Evolutionary conservation across 2,329 filamentous ascomycete genomes (phyloP).

Genomic region (Botrytis porri): DNA sequence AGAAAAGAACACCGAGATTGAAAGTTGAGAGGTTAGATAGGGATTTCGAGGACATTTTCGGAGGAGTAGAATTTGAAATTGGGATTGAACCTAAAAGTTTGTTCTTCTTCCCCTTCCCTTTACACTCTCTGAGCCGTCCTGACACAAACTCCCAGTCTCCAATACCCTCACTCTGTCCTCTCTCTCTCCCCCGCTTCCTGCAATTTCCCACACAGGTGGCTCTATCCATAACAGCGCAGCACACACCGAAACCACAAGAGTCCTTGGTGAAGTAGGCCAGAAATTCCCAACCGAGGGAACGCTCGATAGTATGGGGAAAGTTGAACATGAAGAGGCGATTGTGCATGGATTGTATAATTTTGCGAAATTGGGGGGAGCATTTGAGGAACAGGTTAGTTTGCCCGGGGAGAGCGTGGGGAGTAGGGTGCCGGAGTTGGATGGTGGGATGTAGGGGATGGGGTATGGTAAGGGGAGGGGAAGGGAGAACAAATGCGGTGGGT

Average conservation of each 20-base stretch:
- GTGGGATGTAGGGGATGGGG: background rate
- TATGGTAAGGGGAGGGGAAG: background rate
- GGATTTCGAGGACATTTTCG: background rate
- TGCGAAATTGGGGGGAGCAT: slow-evolving; percentile 25
- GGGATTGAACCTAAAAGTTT: slow-evolving; percentile 2
- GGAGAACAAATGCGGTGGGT: background rate
- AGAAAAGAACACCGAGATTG: background rate
- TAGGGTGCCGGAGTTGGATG: background rate
- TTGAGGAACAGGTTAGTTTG: slow-evolving; percentile 29
- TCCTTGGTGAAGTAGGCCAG: slow-evolving; percentile 25
- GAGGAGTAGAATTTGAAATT: slow-evolving; percentile 1
- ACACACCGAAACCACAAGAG: background rate
- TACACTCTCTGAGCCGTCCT: too few relatives aligned
- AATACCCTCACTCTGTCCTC: background rate
- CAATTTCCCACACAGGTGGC: too few relatives aligned
- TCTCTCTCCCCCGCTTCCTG: background rate
- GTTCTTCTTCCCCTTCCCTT: too few relatives aligned
- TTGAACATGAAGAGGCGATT: slow-evolving; percentile 21
- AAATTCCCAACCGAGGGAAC: slow-evolving; percentile 24
- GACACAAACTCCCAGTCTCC: background rate
- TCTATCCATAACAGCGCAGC: background rate
- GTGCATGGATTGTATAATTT: slow-evolving; percentile 31
- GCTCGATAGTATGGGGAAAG: slow-evolving; percentile 14
- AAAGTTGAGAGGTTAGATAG: background rate
- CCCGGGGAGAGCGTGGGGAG: slow-evolving; percentile 24